These are phyloP conservation scores for Fraxinus greggii DNA, from an alignment of 305 asterid species.

Conservation along the genomic window DNA sequence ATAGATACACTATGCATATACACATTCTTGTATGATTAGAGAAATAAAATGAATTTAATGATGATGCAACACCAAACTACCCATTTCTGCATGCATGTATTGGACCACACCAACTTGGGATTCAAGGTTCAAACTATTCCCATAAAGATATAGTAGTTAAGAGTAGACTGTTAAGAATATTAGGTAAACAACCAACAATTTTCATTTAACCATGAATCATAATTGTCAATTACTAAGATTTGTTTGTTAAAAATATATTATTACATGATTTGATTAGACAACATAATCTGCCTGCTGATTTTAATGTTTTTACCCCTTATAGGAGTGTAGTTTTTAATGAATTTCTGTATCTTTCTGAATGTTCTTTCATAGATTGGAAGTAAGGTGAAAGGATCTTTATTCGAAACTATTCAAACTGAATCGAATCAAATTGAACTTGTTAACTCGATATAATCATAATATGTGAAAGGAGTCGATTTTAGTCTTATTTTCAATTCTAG, in stretches of 20 bases:
- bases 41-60: neutral
- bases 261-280: neutral
- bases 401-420: neutral
- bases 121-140: neutral
- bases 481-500: neutral
- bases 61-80: neutral
- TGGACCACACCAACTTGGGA: neutral
- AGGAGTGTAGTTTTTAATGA: neutral
- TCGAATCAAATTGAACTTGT: neutral
- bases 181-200: neutral
- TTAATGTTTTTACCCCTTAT: neutral
- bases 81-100: neutral
- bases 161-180: neutral
- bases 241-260: neutral
- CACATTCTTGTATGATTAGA: neutral
- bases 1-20: neutral
- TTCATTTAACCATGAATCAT: neutral
- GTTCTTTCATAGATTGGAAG: neutral
- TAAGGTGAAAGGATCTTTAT: neutral
- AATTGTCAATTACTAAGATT: neutral
- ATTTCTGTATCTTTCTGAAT: neutral
- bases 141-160: neutral
- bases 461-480: neutral
- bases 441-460: neutral
- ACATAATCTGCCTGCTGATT: slow-evolving; percentile 10